Conservation (phyloP, 495 filamentous ascomycete species). For the Podospora pseudopauciseta region DNA sequence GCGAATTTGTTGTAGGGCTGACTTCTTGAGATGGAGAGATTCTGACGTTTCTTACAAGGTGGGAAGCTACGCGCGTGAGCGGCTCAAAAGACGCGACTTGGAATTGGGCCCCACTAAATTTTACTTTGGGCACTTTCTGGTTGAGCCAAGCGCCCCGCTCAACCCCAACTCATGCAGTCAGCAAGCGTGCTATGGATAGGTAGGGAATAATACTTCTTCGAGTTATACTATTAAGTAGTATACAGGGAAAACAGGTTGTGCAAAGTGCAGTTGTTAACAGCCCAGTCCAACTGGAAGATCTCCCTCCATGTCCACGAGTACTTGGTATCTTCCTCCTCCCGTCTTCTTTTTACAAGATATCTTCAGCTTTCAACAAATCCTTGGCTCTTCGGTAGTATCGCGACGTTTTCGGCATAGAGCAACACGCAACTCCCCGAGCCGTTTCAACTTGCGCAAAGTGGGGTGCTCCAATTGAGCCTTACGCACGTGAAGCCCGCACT, state of each 20-base stretch:
- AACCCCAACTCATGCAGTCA: not conserved
- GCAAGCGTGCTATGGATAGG: too few relatives aligned
- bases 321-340: too few relatives aligned
- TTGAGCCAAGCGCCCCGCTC: not conserved
- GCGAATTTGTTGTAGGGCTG: not conserved
- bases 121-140: not conserved
- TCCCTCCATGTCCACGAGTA: too few relatives aligned
- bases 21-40: not conserved
- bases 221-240: too few relatives aligned
- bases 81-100: slow-evolving; percentile 6
- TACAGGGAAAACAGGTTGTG: too few relatives aligned
- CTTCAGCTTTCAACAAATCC: too few relatives aligned
- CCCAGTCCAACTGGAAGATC: too few relatives aligned
- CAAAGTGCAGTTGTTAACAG: too few relatives aligned
- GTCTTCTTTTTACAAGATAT: too few relatives aligned
- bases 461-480: not conserved
- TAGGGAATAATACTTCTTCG: too few relatives aligned
- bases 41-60: not conserved
- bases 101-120: slow-evolving; percentile 7
- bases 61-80: not conserved
- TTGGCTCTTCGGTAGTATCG: not conserved
- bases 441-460: not conserved
- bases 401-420: not conserved
- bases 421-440: not conserved
- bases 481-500: not conserved